A percentile compares a stretch with the other conserved stretches of the same genome.
Evolutionary conservation across 2,329 filamentous ascomycete species (phyloP).

Genomic region (Verticillium nonalfalfae): DNA sequence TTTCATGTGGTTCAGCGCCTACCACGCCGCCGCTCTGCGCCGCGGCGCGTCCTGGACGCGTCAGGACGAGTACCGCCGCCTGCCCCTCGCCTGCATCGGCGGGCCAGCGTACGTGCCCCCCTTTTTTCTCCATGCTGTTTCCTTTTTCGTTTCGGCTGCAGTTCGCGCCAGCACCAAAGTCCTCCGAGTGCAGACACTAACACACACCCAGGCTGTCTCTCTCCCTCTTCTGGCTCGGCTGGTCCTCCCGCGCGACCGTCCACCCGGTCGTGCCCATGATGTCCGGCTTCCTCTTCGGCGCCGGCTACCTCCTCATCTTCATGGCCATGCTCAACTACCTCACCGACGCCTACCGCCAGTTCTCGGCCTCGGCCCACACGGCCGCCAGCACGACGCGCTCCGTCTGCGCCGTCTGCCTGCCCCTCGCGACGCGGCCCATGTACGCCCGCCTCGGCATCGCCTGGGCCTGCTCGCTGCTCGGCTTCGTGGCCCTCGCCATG

Average conservation of each 20-base stretch:
- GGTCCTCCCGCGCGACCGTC: constrained; percentile 40
- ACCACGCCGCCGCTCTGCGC: constrained; percentile 16
- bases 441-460: constrained; percentile 38
- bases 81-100: constrained; percentile 46
- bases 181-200: not conserved
- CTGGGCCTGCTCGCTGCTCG: constrained; percentile 46
- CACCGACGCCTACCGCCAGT: constrained; percentile 46
- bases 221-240: constrained; percentile 57
- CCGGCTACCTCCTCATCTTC: constrained; percentile 57
- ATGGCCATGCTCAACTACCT: constrained; percentile 60
- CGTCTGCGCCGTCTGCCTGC: constrained; percentile 34
- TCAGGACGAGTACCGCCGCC: constrained; percentile 24
- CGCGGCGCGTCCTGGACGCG: constrained; percentile 21
- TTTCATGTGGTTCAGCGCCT: constrained; percentile 19
- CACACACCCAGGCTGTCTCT: constrained; percentile 21
- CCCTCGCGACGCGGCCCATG: constrained; percentile 47
- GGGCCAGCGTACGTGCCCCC: constrained; percentile 45
- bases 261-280: constrained; percentile 51
- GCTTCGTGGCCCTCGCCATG: constrained; percentile 42
- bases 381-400: constrained; percentile 12
- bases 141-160: constrained; percentile 12
- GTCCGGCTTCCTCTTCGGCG: constrained; percentile 54
- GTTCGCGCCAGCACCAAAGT: not conserved
- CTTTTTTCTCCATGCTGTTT: not conserved
- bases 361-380: constrained; percentile 25